Conservation (phyloP, 1,139 yeast genomes). For the Debaryomyces psychrophilus region DNA sequence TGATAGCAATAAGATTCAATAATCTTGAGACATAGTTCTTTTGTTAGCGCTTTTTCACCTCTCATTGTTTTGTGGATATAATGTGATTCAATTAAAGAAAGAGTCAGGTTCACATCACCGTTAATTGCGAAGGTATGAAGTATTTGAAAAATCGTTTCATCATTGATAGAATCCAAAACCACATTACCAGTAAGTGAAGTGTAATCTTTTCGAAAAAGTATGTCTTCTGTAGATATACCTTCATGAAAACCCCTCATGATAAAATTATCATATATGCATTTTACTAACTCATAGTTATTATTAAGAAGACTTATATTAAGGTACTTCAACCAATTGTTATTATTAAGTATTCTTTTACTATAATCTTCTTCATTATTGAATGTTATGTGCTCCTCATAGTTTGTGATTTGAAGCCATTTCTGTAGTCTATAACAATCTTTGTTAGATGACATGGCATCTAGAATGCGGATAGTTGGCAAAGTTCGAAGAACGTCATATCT, state of each 20-base stretch:
- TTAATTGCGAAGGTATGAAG: constrained; percentile 36
- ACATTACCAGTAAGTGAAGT: neutral
- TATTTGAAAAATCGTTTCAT: constrained; percentile 25
- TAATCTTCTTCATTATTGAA: neutral
- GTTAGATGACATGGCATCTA: constrained; percentile 16
- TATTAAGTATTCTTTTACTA: constrained; percentile 12
- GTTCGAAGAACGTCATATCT: constrained; percentile 6
- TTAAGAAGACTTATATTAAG: constrained; percentile 28
- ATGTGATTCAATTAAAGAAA: constrained; percentile 41
- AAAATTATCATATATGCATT: constrained; percentile 30
- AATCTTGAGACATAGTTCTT: constrained; percentile 36
- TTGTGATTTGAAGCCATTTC: constrained; percentile 18
- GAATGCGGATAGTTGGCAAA: constrained; percentile 22
- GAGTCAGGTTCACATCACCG: constrained; percentile 44
- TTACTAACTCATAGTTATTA: constrained; percentile 33
- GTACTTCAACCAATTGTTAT: constrained; percentile 25
- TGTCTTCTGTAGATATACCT: constrained; percentile 9
- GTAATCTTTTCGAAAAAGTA: constrained; percentile 4
- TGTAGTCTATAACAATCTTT: constrained; percentile 26
- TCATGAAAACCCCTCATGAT: constrained; percentile 34
- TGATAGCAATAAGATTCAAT: constrained; percentile 43
- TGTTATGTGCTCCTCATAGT: constrained; percentile 2
- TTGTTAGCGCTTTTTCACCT: constrained; percentile 39
- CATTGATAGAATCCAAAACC: constrained; percentile 19
- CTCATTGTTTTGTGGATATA: constrained; percentile 34